Evolutionary conservation across 495 filamentous ascomycete species (phyloP).

Genomic region (Podospora pseudocomata): DNA sequence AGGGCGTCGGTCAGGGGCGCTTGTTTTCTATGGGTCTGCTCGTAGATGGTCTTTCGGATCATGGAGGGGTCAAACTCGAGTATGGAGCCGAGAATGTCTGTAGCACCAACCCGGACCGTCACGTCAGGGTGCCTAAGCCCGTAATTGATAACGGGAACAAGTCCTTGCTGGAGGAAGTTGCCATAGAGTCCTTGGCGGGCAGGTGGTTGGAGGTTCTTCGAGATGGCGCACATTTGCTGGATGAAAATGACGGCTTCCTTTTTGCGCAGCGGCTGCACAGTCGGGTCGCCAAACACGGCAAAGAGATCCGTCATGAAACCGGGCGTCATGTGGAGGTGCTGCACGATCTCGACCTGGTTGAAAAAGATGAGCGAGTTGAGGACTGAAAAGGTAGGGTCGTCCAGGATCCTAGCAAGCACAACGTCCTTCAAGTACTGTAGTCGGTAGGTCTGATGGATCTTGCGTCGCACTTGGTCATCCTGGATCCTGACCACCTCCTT

Average conservation of each 20-base stretch:
- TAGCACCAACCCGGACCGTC: slow-evolving; percentile 83
- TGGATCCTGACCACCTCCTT: slow-evolving; percentile 95
- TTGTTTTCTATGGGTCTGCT: slow-evolving; percentile 80
- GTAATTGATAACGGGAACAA: slow-evolving; percentile 87
- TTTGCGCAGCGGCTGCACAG: slow-evolving; percentile 64
- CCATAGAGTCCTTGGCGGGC: slow-evolving; percentile 75
- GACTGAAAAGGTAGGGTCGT: slow-evolving; percentile 96
- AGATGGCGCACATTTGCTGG: slow-evolving; percentile 91
- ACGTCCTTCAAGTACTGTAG: slow-evolving; percentile 98
- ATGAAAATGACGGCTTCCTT: slow-evolving; percentile 95
- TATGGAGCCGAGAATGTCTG: slow-evolving; percentile 87
- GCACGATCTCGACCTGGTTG: slow-evolving; percentile 96
- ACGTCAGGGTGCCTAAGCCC: slow-evolving; percentile 82
- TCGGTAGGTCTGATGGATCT: slow-evolving; percentile 94
- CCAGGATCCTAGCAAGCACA: slow-evolving; percentile 89
- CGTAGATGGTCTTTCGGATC: slow-evolving; percentile 90
- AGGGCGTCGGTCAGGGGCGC: slow-evolving; percentile 88
- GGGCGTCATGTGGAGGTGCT: slow-evolving; percentile 77
- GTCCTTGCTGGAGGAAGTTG: slow-evolving; percentile 82
- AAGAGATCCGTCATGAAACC: slow-evolving; percentile 86
- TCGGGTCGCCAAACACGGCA: slow-evolving; percentile 69
- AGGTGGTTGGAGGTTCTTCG: slow-evolving; percentile 86
- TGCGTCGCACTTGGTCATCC: slow-evolving; percentile 71
- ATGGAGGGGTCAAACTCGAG: slow-evolving; percentile 94
- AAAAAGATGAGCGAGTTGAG: slow-evolving; percentile 98